Base-by-base conservation (phyloP, 257 asterid species). In the Solanum sparsipilum region DNA sequence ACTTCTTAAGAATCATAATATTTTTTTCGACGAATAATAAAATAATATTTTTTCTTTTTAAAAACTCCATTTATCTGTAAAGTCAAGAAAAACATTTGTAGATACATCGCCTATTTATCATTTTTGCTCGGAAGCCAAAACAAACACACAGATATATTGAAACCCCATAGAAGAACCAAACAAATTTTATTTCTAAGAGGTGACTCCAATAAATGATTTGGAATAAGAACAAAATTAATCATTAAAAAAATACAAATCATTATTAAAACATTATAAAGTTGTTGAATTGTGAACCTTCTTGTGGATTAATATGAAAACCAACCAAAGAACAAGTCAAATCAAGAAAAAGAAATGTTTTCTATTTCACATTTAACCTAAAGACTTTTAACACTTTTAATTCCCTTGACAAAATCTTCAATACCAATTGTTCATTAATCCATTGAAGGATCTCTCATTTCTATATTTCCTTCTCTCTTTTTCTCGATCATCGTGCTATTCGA, bases 401-500 rank as follows among this genome's bases (percentile, higher is more conserved):
- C 60, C 13, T 39, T 7, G 0, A 13, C 7, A 39, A 76, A 39
- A 16, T 9, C 84, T 38, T 13, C 84, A 76, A 76, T 31, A 21
- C 27, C 44, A 74, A 74, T 21, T 74, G 27, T 34, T 21, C 83
- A 21, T 74, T 74, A 38, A 9, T 48, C 83, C 83, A 38, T 75
- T 75, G 12, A 5, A 72, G 25, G 52, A 75, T 12, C 58, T 23
- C 21, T 18, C 83, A 11, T 32, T 74, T 74, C 52, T 34, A 0
- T 74, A 0, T 36, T 35, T 70, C 1, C 76, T 70, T 21, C 52
- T 21, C 8, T 34, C 27, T 35, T 74, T 9, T 73, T 18, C 38
- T 70, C 20, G 75, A 68, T 29, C 6, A 27, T 1, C 3, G 5
- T 6, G 6, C 18, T 29, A 3, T 29, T 0, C 6, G 0, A 29